Conservation (phyloP, 2,329 filamentous ascomycete species). For the Amauroascus verrucosus region DNA sequence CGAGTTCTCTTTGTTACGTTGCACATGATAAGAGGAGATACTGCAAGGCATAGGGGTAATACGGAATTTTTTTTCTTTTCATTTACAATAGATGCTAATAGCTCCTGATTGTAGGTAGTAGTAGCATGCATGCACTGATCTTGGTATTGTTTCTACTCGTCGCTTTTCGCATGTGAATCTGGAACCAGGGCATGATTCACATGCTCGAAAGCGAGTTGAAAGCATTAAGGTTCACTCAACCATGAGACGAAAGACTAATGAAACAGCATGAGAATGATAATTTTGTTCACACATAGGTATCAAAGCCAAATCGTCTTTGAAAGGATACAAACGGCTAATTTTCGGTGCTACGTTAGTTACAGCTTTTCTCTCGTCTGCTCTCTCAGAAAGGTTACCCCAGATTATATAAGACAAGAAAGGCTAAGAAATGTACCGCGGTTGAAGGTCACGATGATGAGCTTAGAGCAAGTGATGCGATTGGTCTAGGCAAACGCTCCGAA, state of each 20-base stretch:
- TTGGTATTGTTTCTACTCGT: no score
- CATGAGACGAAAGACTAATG: not conserved
- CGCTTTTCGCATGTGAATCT: not conserved
- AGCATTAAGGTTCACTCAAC: not conserved
- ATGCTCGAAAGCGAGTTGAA: not conserved
- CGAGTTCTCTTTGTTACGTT: not conserved
- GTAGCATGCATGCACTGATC: no score
- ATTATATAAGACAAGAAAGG: not conserved
- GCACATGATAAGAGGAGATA: constrained; percentile 1
- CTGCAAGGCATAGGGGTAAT: no score
- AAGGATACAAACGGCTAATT: no score
- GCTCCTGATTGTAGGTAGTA: no score
- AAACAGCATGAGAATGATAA: not conserved
- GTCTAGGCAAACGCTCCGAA: constrained; percentile 1
- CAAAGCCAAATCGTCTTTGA: no score
- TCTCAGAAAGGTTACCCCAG: no score
- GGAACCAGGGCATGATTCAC: not conserved
- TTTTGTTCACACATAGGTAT: no score
- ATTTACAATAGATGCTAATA: not conserved
- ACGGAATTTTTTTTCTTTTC: no score
- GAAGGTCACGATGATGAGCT: constrained; percentile 2
- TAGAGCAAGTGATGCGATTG: constrained; percentile 3
- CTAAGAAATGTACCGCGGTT: constrained; percentile 7
- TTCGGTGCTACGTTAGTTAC: no score
- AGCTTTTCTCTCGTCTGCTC: no score